These are phyloP conservation scores for Salix udensis DNA, from an alignment of 345 rosid species.

Conservation along the genomic window DNA sequence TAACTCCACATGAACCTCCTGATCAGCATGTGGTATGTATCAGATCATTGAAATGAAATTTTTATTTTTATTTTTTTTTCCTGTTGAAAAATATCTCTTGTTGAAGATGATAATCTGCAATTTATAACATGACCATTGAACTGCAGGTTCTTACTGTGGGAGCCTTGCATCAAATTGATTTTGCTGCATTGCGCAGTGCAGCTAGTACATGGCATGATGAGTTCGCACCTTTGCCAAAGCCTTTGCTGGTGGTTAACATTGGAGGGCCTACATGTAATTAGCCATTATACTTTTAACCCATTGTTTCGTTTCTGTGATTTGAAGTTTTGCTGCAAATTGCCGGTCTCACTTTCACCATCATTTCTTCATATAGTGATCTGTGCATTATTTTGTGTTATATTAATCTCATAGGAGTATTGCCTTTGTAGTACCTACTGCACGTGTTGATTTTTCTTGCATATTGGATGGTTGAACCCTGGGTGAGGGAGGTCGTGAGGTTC, in stretches of 20 bases:
- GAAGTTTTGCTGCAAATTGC: neutral
- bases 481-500: neutral
- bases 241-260: slow-evolving; percentile 81
- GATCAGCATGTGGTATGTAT: slow-evolving; percentile 63
- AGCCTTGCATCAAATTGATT: slow-evolving; percentile 86
- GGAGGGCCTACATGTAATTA: slow-evolving; percentile 85
- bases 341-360: neutral
- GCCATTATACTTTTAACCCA: slow-evolving; percentile 7
- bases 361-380: neutral
- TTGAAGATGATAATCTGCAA: neutral
- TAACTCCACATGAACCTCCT: slow-evolving; percentile 80
- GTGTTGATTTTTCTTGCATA: no score
- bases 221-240: slow-evolving; percentile 84
- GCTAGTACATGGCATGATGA: slow-evolving; percentile 91
- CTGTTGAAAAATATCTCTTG: neutral
- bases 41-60: neutral
- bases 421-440: neutral
- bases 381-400: neutral
- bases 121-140: slow-evolving; percentile 6
- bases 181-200: slow-evolving; percentile 75
- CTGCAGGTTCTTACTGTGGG: slow-evolving; percentile 81
- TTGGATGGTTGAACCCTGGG: neutral
- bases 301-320: neutral
- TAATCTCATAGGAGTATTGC: neutral
- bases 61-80: neutral